Evolutionary conservation across 805 yeast genomes (phyloP), one percentile per base, ranked within the genome.

Genomic region (Citeromyces nyonsensis): DNA sequence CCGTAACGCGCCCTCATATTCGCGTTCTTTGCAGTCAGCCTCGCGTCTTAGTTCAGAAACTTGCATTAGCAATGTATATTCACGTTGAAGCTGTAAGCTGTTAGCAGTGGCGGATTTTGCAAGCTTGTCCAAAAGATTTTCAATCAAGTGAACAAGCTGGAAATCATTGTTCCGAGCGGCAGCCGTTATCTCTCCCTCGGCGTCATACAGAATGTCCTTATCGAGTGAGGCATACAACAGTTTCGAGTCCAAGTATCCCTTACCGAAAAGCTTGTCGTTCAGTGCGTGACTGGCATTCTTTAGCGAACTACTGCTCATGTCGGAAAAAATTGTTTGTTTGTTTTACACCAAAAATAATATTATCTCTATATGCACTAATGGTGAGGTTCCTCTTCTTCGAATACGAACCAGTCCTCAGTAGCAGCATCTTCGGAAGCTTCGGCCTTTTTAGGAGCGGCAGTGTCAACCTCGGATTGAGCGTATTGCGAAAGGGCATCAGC

Each of bases 401-500:
- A 34, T 9, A 34, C 36, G 20, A 34, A 34, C 36, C 36, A 34
- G 36, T 34, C 36, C 26, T 35, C 33, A 10, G 37, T 30, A 6
- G 32, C 26, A 9, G 25, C 30, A 10, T 13, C 30, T 11, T 29
- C 34, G 4, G 34, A 32, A 26, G 34, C 31, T 7, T 36, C 33
- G 26, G 34, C 14, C n/a, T 38, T 18, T 12, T 27, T 15, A 42
- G 69, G 61, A 38, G 69, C 63, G 36, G 63, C 66, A 42, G 83
- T 79, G 58, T 85, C 95, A 40, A 86, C 95, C 35, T 68, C 65
- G 40, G 76, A 58, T 29, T 72, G 42, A 51, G 73, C 82, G 62
- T 83, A 83, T 37, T 69, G 73, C 38, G 71, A 58, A 44, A 83
- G 62, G 35, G 78, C 76, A 26, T 63, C 63, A 39, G 80, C 70